These are phyloP conservation scores for Peziza echinospora DNA, from an alignment of 495 filamentous ascomycete species.

Conservation along the genomic window DNA sequence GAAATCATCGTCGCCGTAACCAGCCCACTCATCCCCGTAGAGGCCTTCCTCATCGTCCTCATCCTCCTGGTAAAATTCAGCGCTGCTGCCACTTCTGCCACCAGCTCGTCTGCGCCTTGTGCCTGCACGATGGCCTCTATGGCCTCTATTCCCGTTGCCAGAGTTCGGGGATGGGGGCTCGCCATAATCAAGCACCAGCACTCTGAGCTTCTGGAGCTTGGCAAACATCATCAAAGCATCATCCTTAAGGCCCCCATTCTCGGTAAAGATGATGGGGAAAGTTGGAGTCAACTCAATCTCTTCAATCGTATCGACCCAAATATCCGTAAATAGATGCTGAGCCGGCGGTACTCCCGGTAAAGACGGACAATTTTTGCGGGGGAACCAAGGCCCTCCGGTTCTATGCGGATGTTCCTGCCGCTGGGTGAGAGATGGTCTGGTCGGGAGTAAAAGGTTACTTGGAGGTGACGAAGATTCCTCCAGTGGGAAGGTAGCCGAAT, in stretches of 20 bases:
- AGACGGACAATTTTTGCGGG: background rate
- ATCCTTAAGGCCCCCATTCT: background rate
- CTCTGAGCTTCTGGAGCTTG: background rate
- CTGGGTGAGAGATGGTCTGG: background rate
- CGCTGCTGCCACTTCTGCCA: too few species aligned
- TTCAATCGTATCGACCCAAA: background rate
- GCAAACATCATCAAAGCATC: background rate
- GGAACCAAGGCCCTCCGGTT: background rate
- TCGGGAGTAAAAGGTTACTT: background rate
- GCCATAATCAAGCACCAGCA: background rate
- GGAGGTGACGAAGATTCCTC: background rate
- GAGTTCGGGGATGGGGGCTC: too few species aligned
- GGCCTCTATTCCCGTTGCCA: too few species aligned
- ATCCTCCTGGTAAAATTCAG: too few species aligned
- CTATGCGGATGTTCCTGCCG: background rate
- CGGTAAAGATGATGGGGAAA: background rate
- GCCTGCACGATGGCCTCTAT: too few species aligned
- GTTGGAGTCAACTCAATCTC: background rate
- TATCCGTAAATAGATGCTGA: background rate
- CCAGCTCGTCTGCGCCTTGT: too few species aligned
- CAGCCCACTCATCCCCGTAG: too few species aligned
- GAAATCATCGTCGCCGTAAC: background rate
- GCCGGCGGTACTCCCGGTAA: background rate
- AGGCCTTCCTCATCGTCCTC: too few species aligned
- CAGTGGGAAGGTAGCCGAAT: background rate